Evolutionary conservation across 768 basidiomycete species (phyloP).

Genomic region (Lactifluus subvellereus): DNA sequence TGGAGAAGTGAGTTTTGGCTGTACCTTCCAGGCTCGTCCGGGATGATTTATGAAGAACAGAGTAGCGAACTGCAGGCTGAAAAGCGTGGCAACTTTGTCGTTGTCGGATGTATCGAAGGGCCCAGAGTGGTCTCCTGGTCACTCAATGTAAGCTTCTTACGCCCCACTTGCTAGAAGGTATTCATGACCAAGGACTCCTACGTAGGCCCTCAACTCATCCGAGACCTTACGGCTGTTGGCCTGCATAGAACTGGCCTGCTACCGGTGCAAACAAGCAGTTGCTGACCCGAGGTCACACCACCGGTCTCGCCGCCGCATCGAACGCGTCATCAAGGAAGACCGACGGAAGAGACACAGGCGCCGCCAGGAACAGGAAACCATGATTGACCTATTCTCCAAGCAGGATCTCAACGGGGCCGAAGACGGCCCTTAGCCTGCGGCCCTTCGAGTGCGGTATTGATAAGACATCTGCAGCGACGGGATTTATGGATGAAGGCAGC

Average conservation of each 20-base stretch:
- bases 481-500: conserved; percentile 20
- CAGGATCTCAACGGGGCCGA: conserved; percentile 35
- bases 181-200: conserved; percentile 5
- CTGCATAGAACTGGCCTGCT: conserved; percentile 80
- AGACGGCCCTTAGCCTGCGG: neutral
- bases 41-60: conserved; percentile 33
- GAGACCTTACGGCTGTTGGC: conserved; percentile 78
- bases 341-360: conserved; percentile 72
- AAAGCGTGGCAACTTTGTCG: conserved; percentile 83
- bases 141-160: conserved; percentile 53
- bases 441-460: neutral
- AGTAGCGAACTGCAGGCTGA: conserved; percentile 73
- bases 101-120: conserved; percentile 73
- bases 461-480: conserved; percentile 3
- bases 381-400: conserved; percentile 72
- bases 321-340: conserved; percentile 82
- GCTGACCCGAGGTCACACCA: conserved; percentile 60
- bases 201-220: conserved; percentile 72
- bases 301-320: conserved; percentile 64
- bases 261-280: conserved; percentile 64
- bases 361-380: conserved; percentile 77
- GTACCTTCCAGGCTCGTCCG: conserved; percentile 6
- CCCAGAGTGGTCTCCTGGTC: conserved; percentile 79
- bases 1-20: conserved; percentile 47
- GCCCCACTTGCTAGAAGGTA: neutral